phyloP scores from a whole-genome alignment of 2,329 filamentous ascomycete species.

The Pestalotiopsis sp. region DNA sequence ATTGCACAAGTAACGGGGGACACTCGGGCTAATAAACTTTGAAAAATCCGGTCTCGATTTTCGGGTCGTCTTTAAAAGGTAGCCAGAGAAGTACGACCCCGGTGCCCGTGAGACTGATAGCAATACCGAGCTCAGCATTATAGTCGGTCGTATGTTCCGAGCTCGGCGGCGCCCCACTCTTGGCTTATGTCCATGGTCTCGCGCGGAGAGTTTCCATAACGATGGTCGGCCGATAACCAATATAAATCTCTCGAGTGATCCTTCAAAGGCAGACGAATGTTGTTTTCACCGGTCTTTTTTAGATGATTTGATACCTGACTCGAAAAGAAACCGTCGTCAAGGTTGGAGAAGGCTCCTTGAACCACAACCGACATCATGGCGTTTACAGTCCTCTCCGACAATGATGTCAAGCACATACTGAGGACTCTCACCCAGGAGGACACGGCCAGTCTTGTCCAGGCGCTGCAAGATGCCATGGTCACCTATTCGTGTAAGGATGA shows the following conservation, averaged over 20 bases:
- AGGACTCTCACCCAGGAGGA: neutral
- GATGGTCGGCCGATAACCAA: neutral
- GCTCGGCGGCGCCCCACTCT: neutral
- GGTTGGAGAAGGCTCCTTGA: neutral
- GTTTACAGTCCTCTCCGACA: neutral
- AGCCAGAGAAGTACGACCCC: no score
- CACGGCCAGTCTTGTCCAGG: neutral
- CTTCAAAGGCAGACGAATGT: no score
- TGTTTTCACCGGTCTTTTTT: no score
- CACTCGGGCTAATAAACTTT: no score
- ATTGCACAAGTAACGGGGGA: no score
- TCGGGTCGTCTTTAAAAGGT: no score
- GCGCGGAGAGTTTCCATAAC: neutral
- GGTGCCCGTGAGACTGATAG: neutral
- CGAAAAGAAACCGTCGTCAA: neutral
- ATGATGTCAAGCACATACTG: neutral
- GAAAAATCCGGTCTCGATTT: no score
- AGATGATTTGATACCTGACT: no score
- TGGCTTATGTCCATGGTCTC: neutral
- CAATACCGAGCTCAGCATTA: neutral
- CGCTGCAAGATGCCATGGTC: neutral
- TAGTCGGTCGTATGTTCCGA: neutral
- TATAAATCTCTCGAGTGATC: neutral
- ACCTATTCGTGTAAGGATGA: neutral
- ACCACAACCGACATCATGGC: neutral